Evolutionary conservation across 805 yeast genomes (phyloP).

Genomic region (Jamesozyma hellenica): DNA sequence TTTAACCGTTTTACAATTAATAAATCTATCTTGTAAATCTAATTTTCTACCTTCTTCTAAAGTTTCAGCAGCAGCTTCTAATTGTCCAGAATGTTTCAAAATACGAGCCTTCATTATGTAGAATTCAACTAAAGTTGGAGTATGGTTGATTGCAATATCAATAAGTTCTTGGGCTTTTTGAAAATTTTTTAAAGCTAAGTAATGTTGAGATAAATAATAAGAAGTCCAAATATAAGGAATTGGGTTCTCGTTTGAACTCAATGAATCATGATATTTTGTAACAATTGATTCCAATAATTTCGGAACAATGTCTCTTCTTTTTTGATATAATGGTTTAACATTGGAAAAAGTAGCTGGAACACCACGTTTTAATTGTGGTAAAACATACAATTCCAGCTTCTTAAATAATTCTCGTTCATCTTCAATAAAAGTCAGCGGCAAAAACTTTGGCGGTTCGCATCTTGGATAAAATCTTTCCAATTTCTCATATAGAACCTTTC

Average conservation of each 20-base stretch:
- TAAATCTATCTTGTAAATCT: slow-evolving; percentile 84
- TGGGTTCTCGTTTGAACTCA: slow-evolving; percentile 28
- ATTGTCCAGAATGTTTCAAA: slow-evolving; percentile 58
- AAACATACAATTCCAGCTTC: slow-evolving; percentile 45
- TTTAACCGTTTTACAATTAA: slow-evolving; percentile 80
- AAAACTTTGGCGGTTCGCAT: slow-evolving; percentile 67
- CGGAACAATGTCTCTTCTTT: slow-evolving; percentile 30
- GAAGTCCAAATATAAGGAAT: slow-evolving; percentile 48
- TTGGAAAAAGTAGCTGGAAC: slow-evolving; percentile 86
- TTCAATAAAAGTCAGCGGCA: slow-evolving; percentile 66
- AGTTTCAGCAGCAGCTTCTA: slow-evolving; percentile 48
- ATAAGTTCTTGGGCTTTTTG: slow-evolving; percentile 45
- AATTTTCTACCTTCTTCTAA: slow-evolving; percentile 63
- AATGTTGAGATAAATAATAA: slow-evolving; percentile 73
- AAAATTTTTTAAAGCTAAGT: slow-evolving; percentile 45
- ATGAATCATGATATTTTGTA: slow-evolving; percentile 33
- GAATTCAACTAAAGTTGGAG: slow-evolving; percentile 80
- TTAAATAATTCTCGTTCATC: slow-evolving; percentile 37
- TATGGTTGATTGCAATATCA: slow-evolving; percentile 54
- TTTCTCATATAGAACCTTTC: slow-evolving; percentile 53
- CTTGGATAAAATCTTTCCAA: slow-evolving; percentile 65
- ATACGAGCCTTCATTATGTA: slow-evolving; percentile 74
- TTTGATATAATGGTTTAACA: slow-evolving; percentile 67
- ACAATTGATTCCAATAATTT: slow-evolving; percentile 45
- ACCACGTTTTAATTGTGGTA: slow-evolving; percentile 58